Evolutionary conservation across 164 flowering plant species (phyloP), one percentile per base, ranked within the genome.

Genomic region (Vitis labrusca): DNA sequence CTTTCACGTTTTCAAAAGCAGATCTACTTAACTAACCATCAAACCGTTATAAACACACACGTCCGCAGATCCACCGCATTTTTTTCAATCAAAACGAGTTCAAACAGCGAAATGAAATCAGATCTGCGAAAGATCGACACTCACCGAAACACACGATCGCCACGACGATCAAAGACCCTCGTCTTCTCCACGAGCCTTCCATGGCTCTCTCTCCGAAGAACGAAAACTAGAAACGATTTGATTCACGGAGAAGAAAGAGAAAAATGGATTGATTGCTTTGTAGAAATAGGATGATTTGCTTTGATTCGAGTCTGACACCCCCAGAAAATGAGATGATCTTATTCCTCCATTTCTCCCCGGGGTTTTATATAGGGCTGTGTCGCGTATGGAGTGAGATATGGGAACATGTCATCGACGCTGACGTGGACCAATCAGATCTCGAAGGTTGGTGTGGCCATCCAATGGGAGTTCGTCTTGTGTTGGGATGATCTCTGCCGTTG

Each of bases 381-480:
- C 44, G 44, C 44, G 16, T 44, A 8, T 57, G 9, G 13, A 50
- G 5, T 37, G 7, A 37, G 44, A 6, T 6, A 64, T 12, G 51
- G 3, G 59, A 71, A 58, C 81, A 73, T 76, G 88, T 86, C 90
- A 86, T 71, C 16, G 9, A 0, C 0, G 78, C 29, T 82, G 85
- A 85, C 83, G 86, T 87, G 91, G 88, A 82, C 91, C 91, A 87
- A 87, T 87, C 5, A 67, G 10, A 55, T 57, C 55, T 50, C 15
- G 61, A 64, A 52, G 37, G 30, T 0, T 13, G 62, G 29, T 27
- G 1, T 6, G 8, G 8, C 6, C 7, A 50, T 68, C 85, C 85
- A 82, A 82, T 82, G 16, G 66, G 10, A 77, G 54, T 67, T 0
- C 62, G 9, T 54, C 72, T 70, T 10, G 53, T 63, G 85, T 65